A percentile compares a stretch with the other conserved stretches of the same genome.
Conservation (phyloP, 371 early-diverging fungal genomes). For the Mucor sp. region DNA sequence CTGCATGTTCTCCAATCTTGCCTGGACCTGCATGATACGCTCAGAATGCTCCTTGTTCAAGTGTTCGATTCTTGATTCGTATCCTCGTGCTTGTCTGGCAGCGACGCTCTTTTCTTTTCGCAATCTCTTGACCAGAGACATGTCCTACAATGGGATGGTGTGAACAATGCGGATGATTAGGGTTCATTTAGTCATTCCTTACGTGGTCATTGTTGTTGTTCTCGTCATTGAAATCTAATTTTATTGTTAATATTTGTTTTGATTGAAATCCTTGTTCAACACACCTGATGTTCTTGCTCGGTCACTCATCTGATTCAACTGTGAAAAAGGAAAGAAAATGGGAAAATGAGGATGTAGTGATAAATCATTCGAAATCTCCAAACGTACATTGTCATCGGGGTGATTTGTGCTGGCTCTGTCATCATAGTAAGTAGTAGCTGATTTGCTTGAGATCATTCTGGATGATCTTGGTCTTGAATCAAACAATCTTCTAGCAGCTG, state of each 20-base stretch:
- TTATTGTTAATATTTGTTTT: constrained; percentile 1
- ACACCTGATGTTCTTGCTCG: constrained; percentile 7
- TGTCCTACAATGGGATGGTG: neutral
- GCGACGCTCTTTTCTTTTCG: neutral
- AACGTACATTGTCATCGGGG: constrained; percentile 8
- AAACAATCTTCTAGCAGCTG: neutral
- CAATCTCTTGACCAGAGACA: neutral
- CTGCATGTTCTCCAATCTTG: constrained; percentile 12
- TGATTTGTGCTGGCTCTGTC: constrained; percentile 12
- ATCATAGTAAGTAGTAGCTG: neutral
- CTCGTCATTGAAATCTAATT: neutral
- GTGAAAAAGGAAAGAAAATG: neutral
- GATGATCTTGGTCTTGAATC: constrained; percentile 18
- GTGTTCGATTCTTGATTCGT: neutral
- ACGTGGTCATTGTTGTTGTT: constrained; percentile 2
- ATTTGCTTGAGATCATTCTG: neutral
- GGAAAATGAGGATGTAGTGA: neutral
- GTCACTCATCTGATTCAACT: neutral
- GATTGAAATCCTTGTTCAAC: neutral
- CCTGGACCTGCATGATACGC: constrained; percentile 19
- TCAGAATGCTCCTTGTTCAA: constrained; percentile 9
- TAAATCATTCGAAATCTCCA: neutral
- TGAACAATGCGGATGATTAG: neutral
- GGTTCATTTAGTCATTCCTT: neutral
- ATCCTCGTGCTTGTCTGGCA: constrained; percentile 2